Evolutionary conservation across 768 basidiomycete genomes (phyloP), one percentile per base, ranked within the genome.

Genomic region (Tulasnella sp.): DNA sequence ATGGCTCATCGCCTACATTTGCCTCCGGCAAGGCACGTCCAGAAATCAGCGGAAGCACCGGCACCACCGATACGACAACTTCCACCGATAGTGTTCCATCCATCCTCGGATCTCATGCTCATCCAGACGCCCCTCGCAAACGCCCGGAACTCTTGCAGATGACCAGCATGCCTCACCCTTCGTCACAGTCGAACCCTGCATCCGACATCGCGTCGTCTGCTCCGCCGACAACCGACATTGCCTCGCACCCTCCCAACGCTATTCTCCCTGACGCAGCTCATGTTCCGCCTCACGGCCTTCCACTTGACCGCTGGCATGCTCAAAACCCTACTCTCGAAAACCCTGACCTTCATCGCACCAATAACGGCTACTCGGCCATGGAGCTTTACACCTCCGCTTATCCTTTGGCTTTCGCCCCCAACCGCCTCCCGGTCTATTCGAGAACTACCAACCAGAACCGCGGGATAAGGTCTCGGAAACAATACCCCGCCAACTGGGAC

Each of bases 351-450:
- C n/a, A n/a, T n/a, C n/a, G n/a, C n/a, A n/a, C n/a, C n/a, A n/a
- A n/a, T n/a, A n/a, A n/a, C n/a, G n/a, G n/a, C n/a, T n/a, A n/a
- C 19, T 40, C 55, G 40, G 58, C 60, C 50, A 46, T 27, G 14
- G 59, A 53, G 36, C 60, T 56, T 25, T 52, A 56, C 40, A 43
- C 19, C 23, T 25, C 40, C 8, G 39, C 41, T 11, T 62, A 62
- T 34, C 40, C 42, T 23, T 41, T 58, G 25, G 55, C 62, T n/a
- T 27, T 50, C 29, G n/a, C n/a, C n/a, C n/a, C n/a, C n/a, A 12
- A 39, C 19, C 37, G 19, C 19, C 37, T 12, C 19, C 37, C 12
- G 12, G 12, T 12, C 19, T 19, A 39, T 39, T 19, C 12, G 12
- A 45, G 43, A 29, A 45, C 31, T 21, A 45, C 12, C 43, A 45